Percentiles rank a stretch among this genome's conserved stretches.
These are phyloP conservation scores for Nakazawaea laoshanensis DNA, from an alignment of 805 yeast species.

Conservation along the genomic window DNA sequence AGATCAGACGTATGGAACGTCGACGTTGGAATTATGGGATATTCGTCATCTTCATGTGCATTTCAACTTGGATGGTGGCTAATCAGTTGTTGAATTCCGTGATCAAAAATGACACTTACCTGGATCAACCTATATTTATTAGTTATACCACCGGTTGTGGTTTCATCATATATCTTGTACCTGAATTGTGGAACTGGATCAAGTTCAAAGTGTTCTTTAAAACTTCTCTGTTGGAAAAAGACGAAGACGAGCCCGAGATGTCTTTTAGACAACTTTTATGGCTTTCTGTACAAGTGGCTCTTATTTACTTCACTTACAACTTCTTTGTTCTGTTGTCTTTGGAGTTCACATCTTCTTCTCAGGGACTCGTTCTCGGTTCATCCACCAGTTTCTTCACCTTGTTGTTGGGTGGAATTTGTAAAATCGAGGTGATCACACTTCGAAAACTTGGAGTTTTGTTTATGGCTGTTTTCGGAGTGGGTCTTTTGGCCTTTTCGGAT, in stretches of 20 bases:
- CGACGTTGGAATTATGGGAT: slow-evolving; percentile 36
- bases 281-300: slow-evolving; percentile 30
- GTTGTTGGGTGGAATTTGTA: slow-evolving; percentile 29
- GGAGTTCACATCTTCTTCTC: slow-evolving; percentile 43
- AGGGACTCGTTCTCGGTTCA: slow-evolving; percentile 41
- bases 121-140: slow-evolving; percentile 38
- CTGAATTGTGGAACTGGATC: slow-evolving; percentile 18
- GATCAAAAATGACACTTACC: slow-evolving; percentile 36
- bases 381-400: slow-evolving; percentile 44
- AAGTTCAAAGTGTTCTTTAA: slow-evolving; percentile 1
- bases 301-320: slow-evolving; percentile 34
- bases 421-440: slow-evolving; percentile 32
- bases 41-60: slow-evolving; percentile 29
- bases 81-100: slow-evolving; percentile 39
- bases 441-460: slow-evolving; percentile 33
- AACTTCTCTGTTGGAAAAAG: neutral
- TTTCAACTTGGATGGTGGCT: slow-evolving; percentile 40
- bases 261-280: slow-evolving; percentile 21
- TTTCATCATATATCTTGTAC: slow-evolving; percentile 35
- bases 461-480: slow-evolving; percentile 38
- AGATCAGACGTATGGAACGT: slow-evolving; percentile 32
- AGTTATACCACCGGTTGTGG: slow-evolving; percentile 40
- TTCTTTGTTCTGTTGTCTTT: slow-evolving; percentile 31
- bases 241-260: slow-evolving; percentile 8
- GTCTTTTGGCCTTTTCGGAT: slow-evolving; percentile 31